Percentiles rank a stretch among this genome's conserved stretches.
These are phyloP conservation scores for Boletus reticulatus DNA, from an alignment of 768 basidiomycete genomes.

Conservation along the genomic window DNA sequence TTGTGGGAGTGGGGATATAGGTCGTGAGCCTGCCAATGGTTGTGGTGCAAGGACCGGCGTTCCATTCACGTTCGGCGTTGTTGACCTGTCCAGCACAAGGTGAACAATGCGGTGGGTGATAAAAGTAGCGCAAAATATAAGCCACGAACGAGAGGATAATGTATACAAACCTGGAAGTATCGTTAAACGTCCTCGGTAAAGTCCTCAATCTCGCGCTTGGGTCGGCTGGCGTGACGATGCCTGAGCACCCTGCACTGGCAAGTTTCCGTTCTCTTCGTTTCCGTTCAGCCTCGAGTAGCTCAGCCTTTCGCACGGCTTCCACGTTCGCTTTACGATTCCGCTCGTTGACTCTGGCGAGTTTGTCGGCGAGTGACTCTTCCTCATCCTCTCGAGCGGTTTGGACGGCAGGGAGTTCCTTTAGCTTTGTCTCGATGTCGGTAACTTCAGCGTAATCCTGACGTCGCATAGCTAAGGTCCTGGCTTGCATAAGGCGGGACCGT, in stretches of 20 bases:
- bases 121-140: constrained; percentile 22
- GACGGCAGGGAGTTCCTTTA: constrained; percentile 48
- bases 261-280: constrained; percentile 69
- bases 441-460: constrained; percentile 71
- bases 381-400: constrained; percentile 24
- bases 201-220: constrained; percentile 70
- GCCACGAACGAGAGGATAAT: not conserved
- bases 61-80: constrained; percentile 50
- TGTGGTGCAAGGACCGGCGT: constrained; percentile 38
- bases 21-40: constrained; percentile 27
- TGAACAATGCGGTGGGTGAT: constrained; percentile 8
- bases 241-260: constrained; percentile 34
- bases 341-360: constrained; percentile 82
- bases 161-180: constrained; percentile 57
- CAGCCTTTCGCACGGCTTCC: constrained; percentile 77
- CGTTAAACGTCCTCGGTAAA: constrained; percentile 54
- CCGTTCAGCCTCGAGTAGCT: constrained; percentile 64
- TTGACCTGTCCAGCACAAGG: constrained; percentile 24
- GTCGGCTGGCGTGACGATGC: constrained; percentile 45
- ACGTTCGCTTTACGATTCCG: constrained; percentile 83
- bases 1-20: constrained; percentile 36
- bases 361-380: constrained; percentile 37
- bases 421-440: constrained; percentile 56
- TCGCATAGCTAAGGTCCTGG: constrained; percentile 69
- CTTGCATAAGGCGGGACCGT: constrained; percentile 64